These are phyloP conservation scores for Trichoderma atroviride DNA, from an alignment of 2,329 filamentous ascomycete species.

Conservation along the genomic window DNA sequence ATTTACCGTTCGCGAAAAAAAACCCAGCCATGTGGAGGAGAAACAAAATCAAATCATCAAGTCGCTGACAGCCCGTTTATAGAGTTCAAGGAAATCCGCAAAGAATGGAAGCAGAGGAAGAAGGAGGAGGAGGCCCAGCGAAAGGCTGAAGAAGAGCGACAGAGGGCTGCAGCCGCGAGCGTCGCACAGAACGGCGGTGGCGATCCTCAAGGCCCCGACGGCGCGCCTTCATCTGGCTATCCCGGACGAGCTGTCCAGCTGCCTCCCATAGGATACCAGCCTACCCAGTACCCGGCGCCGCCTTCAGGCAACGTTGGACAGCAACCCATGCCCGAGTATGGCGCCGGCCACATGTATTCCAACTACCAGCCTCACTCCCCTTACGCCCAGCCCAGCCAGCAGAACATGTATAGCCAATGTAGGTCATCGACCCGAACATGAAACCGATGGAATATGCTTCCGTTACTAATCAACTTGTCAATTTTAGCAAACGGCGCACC, in stretches of 20 bases:
- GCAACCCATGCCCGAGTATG: constrained; percentile 59
- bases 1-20: background rate
- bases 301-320: constrained; percentile 55
- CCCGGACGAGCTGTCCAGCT: constrained; percentile 64
- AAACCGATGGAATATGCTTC: background rate
- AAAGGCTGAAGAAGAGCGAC: constrained; percentile 88
- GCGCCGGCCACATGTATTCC: constrained; percentile 56
- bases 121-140: constrained; percentile 94
- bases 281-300: constrained; percentile 67
- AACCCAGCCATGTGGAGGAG: background rate
- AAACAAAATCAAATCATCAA: background rate
- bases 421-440: constrained; percentile 39
- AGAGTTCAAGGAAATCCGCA: constrained; percentile 99
- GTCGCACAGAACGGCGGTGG: constrained; percentile 54
- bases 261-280: constrained; percentile 75
- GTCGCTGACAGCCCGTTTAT: constrained; percentile 22
- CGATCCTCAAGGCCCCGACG: constrained; percentile 50
- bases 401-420: constrained; percentile 64
- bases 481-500: constrained; percentile 41
- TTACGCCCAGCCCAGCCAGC: constrained; percentile 58
- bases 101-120: constrained; percentile 99
- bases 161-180: constrained; percentile 57
- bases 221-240: constrained; percentile 56
- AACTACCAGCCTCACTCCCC: constrained; percentile 62
- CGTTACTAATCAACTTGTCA: background rate